These are phyloP conservation scores for Aaosphaeria pasadenensis DNA, from an alignment of 2,329 filamentous ascomycete genomes.

Conservation along the genomic window DNA sequence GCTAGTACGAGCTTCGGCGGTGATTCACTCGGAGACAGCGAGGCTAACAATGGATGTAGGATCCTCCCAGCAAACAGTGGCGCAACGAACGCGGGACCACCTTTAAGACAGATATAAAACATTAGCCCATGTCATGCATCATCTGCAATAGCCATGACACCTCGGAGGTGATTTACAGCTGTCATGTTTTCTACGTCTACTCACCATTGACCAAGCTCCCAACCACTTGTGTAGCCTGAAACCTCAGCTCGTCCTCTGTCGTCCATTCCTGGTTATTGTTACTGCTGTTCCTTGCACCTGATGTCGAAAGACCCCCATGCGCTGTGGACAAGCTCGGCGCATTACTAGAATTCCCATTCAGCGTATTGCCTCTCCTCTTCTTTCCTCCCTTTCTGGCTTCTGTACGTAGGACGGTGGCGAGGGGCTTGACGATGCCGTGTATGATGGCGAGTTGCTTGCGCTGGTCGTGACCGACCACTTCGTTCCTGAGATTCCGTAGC, in stretches of 20 bases:
- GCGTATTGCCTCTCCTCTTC: conserved; percentile 44
- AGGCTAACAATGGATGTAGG: conserved; percentile 67
- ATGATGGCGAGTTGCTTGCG: conserved; percentile 78
- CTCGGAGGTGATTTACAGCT: background rate
- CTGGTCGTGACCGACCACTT: conserved; percentile 81
- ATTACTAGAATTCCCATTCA: conserved; percentile 35
- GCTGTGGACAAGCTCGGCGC: conserved; percentile 7
- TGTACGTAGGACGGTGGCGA: conserved; percentile 53
- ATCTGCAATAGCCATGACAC: background rate
- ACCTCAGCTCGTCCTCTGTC: conserved; percentile 64
- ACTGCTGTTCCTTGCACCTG: too few relatives aligned
- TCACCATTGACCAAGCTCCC: conserved; percentile 81
- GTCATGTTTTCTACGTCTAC: conserved; percentile 12
- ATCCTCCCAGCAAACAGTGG: conserved; percentile 68
- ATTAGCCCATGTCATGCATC: conserved; percentile 9
- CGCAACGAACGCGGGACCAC: conserved; percentile 73
- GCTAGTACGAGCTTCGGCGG: conserved; percentile 67
- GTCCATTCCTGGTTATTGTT: conserved; percentile 41
- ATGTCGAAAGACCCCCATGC: too few relatives aligned
- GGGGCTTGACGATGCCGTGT: conserved; percentile 64
- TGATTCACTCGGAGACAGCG: conserved; percentile 64
- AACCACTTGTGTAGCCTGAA: conserved; percentile 82
- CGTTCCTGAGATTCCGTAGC: conserved; percentile 78
- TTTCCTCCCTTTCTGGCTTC: conserved; percentile 45
- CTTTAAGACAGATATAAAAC: conserved; percentile 44